These are phyloP conservation scores for Pichia thaimueangensis DNA, from an alignment of 805 yeast species.

Conservation along the genomic window DNA sequence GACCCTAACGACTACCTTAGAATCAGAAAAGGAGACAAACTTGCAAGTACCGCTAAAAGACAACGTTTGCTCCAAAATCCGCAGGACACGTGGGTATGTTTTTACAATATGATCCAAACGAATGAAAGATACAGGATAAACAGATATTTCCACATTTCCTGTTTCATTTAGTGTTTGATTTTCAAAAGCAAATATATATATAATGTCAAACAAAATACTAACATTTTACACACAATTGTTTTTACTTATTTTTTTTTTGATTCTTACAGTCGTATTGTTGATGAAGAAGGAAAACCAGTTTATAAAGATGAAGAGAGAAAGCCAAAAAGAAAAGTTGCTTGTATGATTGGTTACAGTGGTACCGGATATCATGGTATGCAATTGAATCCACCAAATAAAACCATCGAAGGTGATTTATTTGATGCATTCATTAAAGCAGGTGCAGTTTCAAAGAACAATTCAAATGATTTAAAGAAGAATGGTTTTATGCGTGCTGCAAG, in stretches of 20 bases:
- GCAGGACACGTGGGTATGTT: slow-evolving; percentile 56
- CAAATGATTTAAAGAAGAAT: slow-evolving; percentile 80
- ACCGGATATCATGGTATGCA: slow-evolving; percentile 98
- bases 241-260: background rate
- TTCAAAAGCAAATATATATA: no score
- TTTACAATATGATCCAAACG: slow-evolving; percentile 6
- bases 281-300: slow-evolving; percentile 57
- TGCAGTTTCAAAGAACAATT: slow-evolving; percentile 79
- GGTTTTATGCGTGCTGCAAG: slow-evolving; percentile 85
- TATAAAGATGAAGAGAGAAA: slow-evolving; percentile 48
- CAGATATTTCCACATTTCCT: no score
- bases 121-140: background rate
- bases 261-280: slow-evolving; percentile 38
- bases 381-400: slow-evolving; percentile 76
- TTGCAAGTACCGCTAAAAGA: slow-evolving; percentile 25
- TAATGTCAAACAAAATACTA: no score
- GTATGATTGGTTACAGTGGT: slow-evolving; percentile 90
- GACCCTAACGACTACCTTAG: background rate
- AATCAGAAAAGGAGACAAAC: slow-evolving; percentile 24
- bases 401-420: slow-evolving; percentile 87
- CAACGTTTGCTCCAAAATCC: slow-evolving; percentile 24
- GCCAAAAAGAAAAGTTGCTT: slow-evolving; percentile 88
- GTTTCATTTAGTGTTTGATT: no score
- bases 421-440: slow-evolving; percentile 81
- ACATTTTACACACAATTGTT: no score